Evolutionary conservation across 169 alveolate genomes (phyloP), one percentile per base, ranked within the genome.

Genomic region (Cyclospora cayetanensis): DNA sequence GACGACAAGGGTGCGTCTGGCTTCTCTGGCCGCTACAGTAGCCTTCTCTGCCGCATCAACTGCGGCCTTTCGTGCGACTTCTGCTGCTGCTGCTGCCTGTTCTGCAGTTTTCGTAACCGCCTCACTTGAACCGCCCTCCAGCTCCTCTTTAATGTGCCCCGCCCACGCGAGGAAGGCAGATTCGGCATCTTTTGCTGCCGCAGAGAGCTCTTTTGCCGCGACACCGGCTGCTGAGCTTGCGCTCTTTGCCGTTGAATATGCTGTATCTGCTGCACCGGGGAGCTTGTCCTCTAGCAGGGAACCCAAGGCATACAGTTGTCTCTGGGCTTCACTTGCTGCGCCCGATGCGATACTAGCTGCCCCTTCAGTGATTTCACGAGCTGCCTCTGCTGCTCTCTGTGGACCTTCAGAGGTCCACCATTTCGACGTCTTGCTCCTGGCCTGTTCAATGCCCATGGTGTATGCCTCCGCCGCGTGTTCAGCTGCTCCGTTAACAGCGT

Each of bases 181-280:
- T 27, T 53, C 15, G 42, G 74, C 90, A 2, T 82, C 90, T 37
- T n/a, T 11, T 3, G 72, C 90, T 20, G 29, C 34, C n/a, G n/a
- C 25, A 1, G 90, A 52, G 11, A 82, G 52, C 12, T 63, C 72
- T 52, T 63, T 18, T 18, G 90, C 90, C 4, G 89, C 89, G 39
- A 74, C 89, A 11, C 89, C 72, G 22, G 74, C 89, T 35, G 79
- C 79, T 35, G 76, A 55, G 22, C 63, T 22, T 5, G 84, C 84
- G 52, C 37, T 25, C 39, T 27, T 18, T 11, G 84, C 84, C 37
- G 84, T 43, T 0, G 25, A n/a, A 7, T 37, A 12, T 18, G 84
- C 84, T 20, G 84, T 63, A 18, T 74, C 84, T n/a, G 84, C 84
- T 39, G 84, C 84, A 15, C 11, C 84, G 9, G 84, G 84, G 27